phyloP scores from a whole-genome alignment of 169 alveolate species.

The Plasmodium yoelii region DNA sequence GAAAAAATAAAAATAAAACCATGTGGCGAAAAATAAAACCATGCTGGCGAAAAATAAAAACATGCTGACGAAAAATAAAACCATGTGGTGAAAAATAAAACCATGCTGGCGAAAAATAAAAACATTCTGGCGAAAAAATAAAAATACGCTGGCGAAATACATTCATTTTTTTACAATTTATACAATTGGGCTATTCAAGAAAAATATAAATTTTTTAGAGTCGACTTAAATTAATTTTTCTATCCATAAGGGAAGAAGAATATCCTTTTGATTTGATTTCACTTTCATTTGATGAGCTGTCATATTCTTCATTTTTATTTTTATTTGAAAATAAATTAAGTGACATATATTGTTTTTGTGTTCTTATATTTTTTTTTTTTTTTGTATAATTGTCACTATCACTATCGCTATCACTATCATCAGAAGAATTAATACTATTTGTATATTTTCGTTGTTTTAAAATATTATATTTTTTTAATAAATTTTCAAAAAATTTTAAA shows the following conservation, averaged over 20 bases:
- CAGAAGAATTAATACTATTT: not conserved
- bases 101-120: no score
- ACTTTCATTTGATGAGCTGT: conserved; percentile 15
- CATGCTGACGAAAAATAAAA: no score
- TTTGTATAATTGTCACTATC: conserved; percentile 5
- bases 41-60: no score
- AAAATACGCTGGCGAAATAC: no score
- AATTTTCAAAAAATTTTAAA: conserved; percentile 22
- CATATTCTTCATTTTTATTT: conserved; percentile 3
- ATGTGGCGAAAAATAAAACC: no score
- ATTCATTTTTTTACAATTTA: no score
- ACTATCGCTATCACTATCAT: not conserved
- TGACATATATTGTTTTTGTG: conserved; percentile 53
- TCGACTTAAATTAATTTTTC: not conserved
- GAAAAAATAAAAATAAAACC: no score
- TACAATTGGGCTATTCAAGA: no score
- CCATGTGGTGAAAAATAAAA: no score
- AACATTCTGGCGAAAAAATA: no score
- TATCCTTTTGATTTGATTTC: conserved; percentile 38
- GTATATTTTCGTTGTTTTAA: conserved; percentile 5
- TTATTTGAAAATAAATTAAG: conserved; percentile 24
- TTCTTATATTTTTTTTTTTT: conserved; percentile 9
- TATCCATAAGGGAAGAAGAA: conserved; percentile 22
- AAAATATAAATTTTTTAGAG: not conserved
- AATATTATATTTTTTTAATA: conserved; percentile 29